phyloP scores from a whole-genome alignment of 306 rosid genomes.

The Malus domestica region DNA sequence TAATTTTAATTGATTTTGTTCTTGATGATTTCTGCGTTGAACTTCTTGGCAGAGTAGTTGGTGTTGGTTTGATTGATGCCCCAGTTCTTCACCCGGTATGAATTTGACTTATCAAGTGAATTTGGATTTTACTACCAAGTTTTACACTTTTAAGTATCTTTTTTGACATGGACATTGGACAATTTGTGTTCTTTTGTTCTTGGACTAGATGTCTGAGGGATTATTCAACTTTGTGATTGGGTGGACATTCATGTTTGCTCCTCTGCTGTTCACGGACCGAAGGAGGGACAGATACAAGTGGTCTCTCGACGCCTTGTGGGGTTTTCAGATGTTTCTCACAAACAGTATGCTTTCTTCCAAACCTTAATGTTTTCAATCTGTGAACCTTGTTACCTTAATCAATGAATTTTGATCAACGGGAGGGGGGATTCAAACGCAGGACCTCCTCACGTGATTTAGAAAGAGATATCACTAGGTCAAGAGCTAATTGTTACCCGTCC shows the following conservation, averaged over 20 bases:
- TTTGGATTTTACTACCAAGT: neutral
- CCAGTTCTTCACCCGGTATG: constrained; percentile 95
- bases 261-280: constrained; percentile 68
- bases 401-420: neutral
- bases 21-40: constrained; percentile 29
- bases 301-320: constrained; percentile 70
- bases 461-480: neutral
- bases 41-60: constrained; percentile 68
- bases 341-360: constrained; percentile 48
- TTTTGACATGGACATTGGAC: constrained; percentile 11
- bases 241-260: constrained; percentile 94
- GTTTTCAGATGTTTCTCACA: constrained; percentile 89
- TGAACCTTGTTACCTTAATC: neutral
- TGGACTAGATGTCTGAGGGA: constrained; percentile 72
- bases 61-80: constrained; percentile 59
- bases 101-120: neutral
- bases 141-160: neutral
- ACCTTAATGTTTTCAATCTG: neutral
- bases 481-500: too few relatives aligned
- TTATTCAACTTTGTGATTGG: constrained; percentile 86
- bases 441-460: neutral
- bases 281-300: constrained; percentile 61
- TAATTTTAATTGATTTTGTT: neutral
- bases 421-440: neutral
- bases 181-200: constrained; percentile 2